These are phyloP conservation scores for Pseudogymnoascus verrucosus DNA, from an alignment of 2,329 filamentous ascomycete genomes.

Conservation along the genomic window DNA sequence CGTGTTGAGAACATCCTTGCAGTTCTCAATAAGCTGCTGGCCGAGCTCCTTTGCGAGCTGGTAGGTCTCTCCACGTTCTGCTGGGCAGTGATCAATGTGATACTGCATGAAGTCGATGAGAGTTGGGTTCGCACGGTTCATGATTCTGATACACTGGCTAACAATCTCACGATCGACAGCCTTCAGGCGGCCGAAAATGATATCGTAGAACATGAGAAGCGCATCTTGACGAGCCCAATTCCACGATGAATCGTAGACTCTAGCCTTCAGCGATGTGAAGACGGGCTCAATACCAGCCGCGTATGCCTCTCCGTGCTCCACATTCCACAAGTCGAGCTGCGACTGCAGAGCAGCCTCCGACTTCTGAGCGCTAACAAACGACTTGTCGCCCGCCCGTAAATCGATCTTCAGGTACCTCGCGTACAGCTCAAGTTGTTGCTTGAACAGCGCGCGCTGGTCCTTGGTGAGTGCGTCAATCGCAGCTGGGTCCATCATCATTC, in stretches of 20 bases:
- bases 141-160: conserved; percentile 96
- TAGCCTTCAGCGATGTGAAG: conserved; percentile 88
- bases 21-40: conserved; percentile 92
- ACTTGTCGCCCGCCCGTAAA: conserved; percentile 91
- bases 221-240: conserved; percentile 99
- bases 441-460: conserved; percentile 91
- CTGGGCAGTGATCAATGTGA: conserved; percentile 97
- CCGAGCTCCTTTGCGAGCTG: conserved; percentile 94
- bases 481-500: conserved; percentile 99
- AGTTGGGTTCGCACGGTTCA: conserved; percentile 96
- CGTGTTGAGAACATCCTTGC: conserved; percentile 78
- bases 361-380: conserved; percentile 74
- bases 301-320: conserved; percentile 95
- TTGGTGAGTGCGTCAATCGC: conserved; percentile 96
- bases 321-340: conserved; percentile 89
- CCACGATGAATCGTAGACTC: conserved; percentile 97
- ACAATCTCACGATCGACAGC: conserved; percentile 96
- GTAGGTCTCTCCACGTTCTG: conserved; percentile 94
- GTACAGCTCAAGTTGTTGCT: conserved; percentile 93
- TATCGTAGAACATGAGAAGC: conserved; percentile 97
- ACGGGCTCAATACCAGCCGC: conserved; percentile 88
- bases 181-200: conserved; percentile 92
- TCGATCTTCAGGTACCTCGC: conserved; percentile 97
- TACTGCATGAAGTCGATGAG: conserved; percentile 99
- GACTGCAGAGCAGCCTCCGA: conserved; percentile 82